Conservation (phyloP, 2,329 filamentous ascomycete genomes). For the Beauveria caledonica region DNA sequence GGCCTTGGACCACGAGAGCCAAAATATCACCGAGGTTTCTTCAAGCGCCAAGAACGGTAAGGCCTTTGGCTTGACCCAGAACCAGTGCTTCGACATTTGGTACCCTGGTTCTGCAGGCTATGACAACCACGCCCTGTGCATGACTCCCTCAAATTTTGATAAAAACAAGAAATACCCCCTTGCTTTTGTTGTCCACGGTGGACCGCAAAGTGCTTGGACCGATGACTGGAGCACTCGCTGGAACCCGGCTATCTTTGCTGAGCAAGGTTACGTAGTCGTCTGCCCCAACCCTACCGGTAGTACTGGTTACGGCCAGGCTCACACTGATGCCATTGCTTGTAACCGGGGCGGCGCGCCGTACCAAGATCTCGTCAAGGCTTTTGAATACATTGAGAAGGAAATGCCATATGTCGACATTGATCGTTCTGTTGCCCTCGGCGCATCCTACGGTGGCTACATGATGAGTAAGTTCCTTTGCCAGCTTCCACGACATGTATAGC, state of each 20-base stretch:
- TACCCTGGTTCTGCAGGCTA: conserved; percentile 57
- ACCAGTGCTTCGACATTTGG: conserved; percentile 61
- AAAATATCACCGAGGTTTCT: conserved; percentile 39
- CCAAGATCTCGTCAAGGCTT: conserved; percentile 68
- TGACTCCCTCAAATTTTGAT: conserved; percentile 61
- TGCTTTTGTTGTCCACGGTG: conserved; percentile 73
- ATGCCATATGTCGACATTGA: conserved; percentile 60
- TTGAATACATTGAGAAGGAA: conserved; percentile 62
- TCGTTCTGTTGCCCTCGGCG: conserved; percentile 65
- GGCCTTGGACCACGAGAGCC: conserved; percentile 42
- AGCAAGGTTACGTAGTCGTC: conserved; percentile 79
- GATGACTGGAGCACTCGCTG: conserved; percentile 75
- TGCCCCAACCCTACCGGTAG: conserved; percentile 77
- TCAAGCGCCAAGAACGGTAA: conserved; percentile 59
- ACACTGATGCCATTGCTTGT: conserved; percentile 66
- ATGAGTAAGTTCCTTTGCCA: conserved; percentile 44
- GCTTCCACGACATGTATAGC: background rate
- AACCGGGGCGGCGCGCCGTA: conserved; percentile 86
- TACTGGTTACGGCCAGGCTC: conserved; percentile 71
- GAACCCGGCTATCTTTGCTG: conserved; percentile 80
- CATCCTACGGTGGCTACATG: conserved; percentile 70
- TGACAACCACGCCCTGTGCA: conserved; percentile 58
- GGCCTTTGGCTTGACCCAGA: conserved; percentile 55
- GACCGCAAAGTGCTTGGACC: conserved; percentile 68
- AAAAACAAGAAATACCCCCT: conserved; percentile 67